phyloP scores from a whole-genome alignment of 306 rosid genomes.

The Malus sylvestris region DNA sequence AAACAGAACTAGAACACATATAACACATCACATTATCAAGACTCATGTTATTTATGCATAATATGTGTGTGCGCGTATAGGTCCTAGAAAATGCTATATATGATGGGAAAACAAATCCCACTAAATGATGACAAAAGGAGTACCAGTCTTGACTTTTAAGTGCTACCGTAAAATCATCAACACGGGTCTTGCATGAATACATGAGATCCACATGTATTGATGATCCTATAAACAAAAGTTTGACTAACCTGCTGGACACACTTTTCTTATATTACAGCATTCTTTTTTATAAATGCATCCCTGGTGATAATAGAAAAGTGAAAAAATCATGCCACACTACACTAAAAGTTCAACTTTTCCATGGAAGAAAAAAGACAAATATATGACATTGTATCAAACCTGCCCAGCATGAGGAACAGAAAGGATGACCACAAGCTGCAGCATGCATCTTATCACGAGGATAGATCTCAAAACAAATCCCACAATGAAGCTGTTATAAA shows the following conservation, averaged over 20 bases:
- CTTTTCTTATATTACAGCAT: not conserved
- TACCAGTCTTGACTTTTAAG: not conserved
- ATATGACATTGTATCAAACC: constrained; percentile 25
- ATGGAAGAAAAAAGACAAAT: not conserved
- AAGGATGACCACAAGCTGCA: constrained; percentile 55
- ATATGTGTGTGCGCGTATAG: not conserved
- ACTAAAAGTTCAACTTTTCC: not conserved
- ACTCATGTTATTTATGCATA: not conserved
- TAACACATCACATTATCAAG: not conserved
- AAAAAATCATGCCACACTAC: not conserved
- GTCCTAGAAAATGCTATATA: not conserved
- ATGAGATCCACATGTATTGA: not conserved
- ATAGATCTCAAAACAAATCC: constrained; percentile 52
- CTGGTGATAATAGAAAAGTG: not conserved
- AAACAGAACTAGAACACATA: not conserved
- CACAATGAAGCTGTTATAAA: constrained; percentile 43
- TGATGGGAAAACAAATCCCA: not conserved
- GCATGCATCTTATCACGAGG: constrained; percentile 31
- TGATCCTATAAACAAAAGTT: not conserved
- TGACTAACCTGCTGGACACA: not conserved
- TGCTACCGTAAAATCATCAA: not conserved
- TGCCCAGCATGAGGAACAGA: constrained; percentile 49
- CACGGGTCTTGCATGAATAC: not conserved
- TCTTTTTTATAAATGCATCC: not conserved
- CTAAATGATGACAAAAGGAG: not conserved